Evolutionary conservation across 805 yeast genomes (phyloP).

Genomic region (Clavispora santaluciae): DNA sequence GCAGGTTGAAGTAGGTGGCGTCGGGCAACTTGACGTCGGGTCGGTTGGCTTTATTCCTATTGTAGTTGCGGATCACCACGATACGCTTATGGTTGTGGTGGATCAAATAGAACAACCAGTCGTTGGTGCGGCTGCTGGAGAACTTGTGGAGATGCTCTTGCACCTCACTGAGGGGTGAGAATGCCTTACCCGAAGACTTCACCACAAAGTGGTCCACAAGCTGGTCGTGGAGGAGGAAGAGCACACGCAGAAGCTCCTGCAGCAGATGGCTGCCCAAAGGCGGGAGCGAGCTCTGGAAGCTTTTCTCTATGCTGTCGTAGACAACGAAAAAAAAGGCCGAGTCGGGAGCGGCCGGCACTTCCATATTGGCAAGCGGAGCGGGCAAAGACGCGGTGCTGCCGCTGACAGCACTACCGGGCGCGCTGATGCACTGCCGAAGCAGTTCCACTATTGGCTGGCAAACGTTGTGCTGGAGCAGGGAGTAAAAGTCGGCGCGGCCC

Average conservation of each 20-base stretch:
- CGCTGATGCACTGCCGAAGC: constrained; percentile 7
- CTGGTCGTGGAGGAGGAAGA: constrained; percentile 38
- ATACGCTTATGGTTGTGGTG: constrained; percentile 26
- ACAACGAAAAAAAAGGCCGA: constrained; percentile 35
- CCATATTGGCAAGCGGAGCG: constrained; percentile 17
- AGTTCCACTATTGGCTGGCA: constrained; percentile 23
- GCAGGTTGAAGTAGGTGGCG: constrained; percentile 9
- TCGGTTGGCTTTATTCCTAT: constrained; percentile 13
- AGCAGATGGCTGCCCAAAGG: constrained; percentile 19
- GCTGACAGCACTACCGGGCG: constrained; percentile 18
- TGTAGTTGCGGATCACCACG: constrained; percentile 32
- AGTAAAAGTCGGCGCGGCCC: constrained; percentile 22
- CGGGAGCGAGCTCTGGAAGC: constrained; percentile 35
- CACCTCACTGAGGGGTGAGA: constrained; percentile 15
- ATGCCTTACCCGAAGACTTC: constrained; percentile 20
- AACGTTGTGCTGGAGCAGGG: constrained; percentile 11
- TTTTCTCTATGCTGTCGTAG: constrained; percentile 20
- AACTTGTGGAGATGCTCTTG: constrained; percentile 39
- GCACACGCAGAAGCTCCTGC: constrained; percentile 20
- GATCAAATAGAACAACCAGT: constrained; percentile 41
- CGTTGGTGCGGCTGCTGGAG: constrained; percentile 30
- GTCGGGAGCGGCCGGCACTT: constrained; percentile 12
- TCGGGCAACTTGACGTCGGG: constrained; percentile 6
- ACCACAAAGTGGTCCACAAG: constrained; percentile 26
- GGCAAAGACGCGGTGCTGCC: constrained; percentile 27